Evolutionary conservation across 768 basidiomycete species (phyloP).

Genomic region (Pleurotus eryngii): DNA sequence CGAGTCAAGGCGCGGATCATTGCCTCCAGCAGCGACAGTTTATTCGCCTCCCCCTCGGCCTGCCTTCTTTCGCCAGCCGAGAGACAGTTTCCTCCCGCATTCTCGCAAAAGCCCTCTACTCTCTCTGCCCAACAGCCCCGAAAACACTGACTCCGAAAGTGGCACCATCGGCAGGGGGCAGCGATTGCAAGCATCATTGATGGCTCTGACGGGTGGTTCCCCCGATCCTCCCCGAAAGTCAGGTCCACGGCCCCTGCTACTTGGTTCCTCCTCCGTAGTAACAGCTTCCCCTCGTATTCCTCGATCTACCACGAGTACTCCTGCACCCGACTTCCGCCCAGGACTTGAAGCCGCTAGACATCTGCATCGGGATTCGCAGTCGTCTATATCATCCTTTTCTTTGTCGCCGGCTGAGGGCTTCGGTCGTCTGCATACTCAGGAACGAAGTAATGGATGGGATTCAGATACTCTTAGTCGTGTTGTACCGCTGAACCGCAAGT

Average conservation of each 20-base stretch:
- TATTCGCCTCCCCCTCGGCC: conserved; percentile 60
- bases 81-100: conserved; percentile 47
- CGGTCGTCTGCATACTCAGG: conserved; percentile 25
- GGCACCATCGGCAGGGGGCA: conserved; percentile 35
- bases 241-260: conserved; percentile 64
- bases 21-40: conserved; percentile 33
- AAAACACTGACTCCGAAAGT: conserved; percentile 23
- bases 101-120: conserved; percentile 21
- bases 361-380: conserved; percentile 53
- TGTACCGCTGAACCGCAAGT: conserved; percentile 62
- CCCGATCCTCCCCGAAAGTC: conserved; percentile 36
- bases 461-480: conserved; percentile 44
- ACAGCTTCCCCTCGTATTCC: conserved; percentile 27
- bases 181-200: conserved; percentile 39
- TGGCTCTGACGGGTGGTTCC: conserved; percentile 33
- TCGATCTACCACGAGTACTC: conserved; percentile 32
- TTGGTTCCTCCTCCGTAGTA: conserved; percentile 49
- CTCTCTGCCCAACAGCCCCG: conserved; percentile 31
- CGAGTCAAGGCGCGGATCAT: conserved; percentile 32
- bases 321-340: conserved; percentile 31
- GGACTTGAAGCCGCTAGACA: conserved; percentile 48
- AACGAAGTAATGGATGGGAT: conserved; percentile 59
- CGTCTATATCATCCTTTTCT: conserved; percentile 52
- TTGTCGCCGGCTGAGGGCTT: conserved; percentile 53
- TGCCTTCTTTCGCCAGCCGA: conserved; percentile 51